Evolutionary conservation across 257 asterid species (phyloP).

Genomic region (Solanum etuberosum): DNA sequence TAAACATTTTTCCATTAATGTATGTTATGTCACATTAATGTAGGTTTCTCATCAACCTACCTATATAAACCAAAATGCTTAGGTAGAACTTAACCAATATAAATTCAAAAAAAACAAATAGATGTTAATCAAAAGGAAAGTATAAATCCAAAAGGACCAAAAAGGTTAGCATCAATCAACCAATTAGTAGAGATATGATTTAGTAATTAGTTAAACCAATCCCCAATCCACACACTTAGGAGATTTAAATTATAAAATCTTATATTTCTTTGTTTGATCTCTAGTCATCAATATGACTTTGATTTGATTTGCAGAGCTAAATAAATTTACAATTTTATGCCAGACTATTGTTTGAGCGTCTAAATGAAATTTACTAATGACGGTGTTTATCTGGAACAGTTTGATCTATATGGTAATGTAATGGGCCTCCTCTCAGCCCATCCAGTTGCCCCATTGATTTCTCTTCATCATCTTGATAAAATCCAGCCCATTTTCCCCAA

Average conservation of each 20-base stretch:
- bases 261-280: background rate
- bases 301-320: background rate
- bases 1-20: background rate
- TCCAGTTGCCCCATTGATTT: slow-evolving; percentile 32
- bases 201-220: background rate
- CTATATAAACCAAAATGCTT: background rate
- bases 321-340: background rate
- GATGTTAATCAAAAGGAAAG: background rate
- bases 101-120: background rate
- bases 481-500: slow-evolving; percentile 34
- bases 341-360: background rate
- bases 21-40: background rate
- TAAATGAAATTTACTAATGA: background rate
- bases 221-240: background rate
- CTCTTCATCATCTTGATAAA: slow-evolving; percentile 41
- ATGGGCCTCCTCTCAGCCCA: slow-evolving; percentile 40
- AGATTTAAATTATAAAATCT: background rate
- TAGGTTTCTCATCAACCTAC: background rate
- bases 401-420: slow-evolving; percentile 27
- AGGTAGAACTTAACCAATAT: background rate
- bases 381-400: slow-evolving; percentile 4
- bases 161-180: background rate
- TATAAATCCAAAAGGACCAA: background rate
- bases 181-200: background rate
- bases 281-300: background rate